A percentile compares a stretch with the other conserved stretches of the same genome.
phyloP scores from a whole-genome alignment of 148 eudicot species.

The Rhododendron ferrugineum region DNA sequence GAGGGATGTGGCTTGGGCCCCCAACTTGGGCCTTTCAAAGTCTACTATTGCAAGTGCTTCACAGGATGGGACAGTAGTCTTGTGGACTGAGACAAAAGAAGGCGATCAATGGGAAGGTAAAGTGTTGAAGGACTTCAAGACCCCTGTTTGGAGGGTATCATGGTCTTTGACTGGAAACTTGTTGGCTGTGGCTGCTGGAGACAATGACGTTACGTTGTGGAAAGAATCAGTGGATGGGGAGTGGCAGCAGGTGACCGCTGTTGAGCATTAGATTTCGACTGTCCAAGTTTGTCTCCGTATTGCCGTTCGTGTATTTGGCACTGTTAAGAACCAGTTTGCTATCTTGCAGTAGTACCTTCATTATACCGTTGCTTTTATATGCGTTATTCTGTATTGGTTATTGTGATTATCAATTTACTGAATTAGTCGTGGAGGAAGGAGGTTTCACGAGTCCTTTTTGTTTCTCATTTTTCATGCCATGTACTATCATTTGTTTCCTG shows the following conservation, averaged over 20 bases:
- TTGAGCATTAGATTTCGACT: conserved; percentile 45
- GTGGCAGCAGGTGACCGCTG: conserved; percentile 76
- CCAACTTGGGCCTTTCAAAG: conserved; percentile 86
- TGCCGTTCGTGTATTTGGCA: conserved; percentile 2
- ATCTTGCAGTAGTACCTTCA: background rate
- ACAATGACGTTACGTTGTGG: conserved; percentile 75
- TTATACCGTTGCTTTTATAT: background rate
- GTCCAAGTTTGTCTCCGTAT: conserved; percentile 11
- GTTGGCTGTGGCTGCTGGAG: conserved; percentile 93
- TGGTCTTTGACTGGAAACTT: conserved; percentile 91
- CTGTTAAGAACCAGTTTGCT: conserved; percentile 2
- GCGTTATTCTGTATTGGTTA: background rate
- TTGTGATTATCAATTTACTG: conserved; percentile 5
- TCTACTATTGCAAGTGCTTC: conserved; percentile 91
- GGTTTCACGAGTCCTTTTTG: background rate
- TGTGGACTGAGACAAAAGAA: conserved; percentile 83
- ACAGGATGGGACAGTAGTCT: conserved; percentile 82
- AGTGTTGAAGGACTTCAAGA: conserved; percentile 71
- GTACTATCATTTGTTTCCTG: background rate
- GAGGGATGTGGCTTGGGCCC: conserved; percentile 94
- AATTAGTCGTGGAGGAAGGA: background rate
- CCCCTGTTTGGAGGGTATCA: conserved; percentile 92
- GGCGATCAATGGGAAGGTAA: conserved; percentile 90
- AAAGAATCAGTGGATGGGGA: conserved; percentile 91
- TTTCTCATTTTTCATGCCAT: background rate